These are phyloP conservation scores for Clitopilus passeckerianus DNA, from an alignment of 768 basidiomycete genomes.

Conservation along the genomic window DNA sequence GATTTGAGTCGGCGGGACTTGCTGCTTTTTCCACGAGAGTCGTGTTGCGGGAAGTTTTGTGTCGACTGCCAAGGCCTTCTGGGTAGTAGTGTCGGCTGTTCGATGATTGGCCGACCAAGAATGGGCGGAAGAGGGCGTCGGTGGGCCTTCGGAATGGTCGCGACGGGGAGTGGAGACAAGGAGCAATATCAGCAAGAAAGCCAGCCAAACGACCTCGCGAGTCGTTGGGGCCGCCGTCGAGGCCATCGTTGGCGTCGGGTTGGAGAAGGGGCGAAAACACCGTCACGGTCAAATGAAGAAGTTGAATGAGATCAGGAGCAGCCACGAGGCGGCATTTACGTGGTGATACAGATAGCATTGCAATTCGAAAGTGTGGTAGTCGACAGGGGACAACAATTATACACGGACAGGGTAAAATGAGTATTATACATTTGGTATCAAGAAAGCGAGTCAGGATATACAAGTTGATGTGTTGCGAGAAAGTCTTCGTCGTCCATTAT, in stretches of 20 bases:
- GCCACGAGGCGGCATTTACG: background rate
- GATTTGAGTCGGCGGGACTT: slow-evolving; percentile 57
- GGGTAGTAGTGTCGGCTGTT: slow-evolving; percentile 6
- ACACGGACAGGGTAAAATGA: background rate
- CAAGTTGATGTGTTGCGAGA: slow-evolving; percentile 10
- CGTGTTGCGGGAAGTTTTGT: slow-evolving; percentile 17
- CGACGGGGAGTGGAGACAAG: slow-evolving; percentile 33
- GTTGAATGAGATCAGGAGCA: background rate
- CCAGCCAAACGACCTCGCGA: slow-evolving; percentile 50
- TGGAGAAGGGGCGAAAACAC: background rate
- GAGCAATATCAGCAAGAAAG: slow-evolving; percentile 40
- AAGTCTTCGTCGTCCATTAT: slow-evolving; percentile 10
- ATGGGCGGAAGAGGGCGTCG: slow-evolving; percentile 2
- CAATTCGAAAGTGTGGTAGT: background rate
- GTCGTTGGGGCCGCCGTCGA: slow-evolving; percentile 41
- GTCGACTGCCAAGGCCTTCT: slow-evolving; percentile 6
- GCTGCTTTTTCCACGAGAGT: slow-evolving; percentile 31
- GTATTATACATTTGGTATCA: background rate
- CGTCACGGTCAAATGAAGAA: background rate
- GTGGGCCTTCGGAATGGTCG: background rate
- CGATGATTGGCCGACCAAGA: slow-evolving; percentile 5
- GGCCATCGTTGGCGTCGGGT: slow-evolving; percentile 15
- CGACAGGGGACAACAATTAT: background rate
- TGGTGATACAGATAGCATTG: slow-evolving; percentile 1
- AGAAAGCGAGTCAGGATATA: slow-evolving; percentile 10